Base-by-base conservation (phyloP, 495 filamentous ascomycete genomes). In the Lasiosphaeris hirsuta region DNA sequence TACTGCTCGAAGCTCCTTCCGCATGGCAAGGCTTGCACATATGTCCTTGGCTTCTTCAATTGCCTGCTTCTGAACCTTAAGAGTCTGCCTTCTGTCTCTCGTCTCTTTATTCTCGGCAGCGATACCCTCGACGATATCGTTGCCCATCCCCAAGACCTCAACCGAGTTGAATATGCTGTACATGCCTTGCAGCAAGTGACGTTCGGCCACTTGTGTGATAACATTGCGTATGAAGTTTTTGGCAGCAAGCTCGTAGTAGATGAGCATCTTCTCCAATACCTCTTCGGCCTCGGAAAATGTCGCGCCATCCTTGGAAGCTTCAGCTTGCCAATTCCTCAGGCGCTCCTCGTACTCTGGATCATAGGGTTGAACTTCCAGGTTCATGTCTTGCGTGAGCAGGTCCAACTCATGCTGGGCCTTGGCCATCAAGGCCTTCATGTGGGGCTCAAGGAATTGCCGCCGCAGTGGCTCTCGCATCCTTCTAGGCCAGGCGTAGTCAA, bases 181-280 rank as follows among this genome's bases (percentile, higher is more conserved):
- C 69, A 74, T 71, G 45, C 71, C 68, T 49, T 72, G 68, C 5
- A 75, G 59, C 4, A 74, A 58, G 41, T 75, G 70, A 2, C 72
- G 61, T 54, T 75, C 72, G 7, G 69, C 60, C 0, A 75, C 72
- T 47, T 75, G 73, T 0, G 69, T 71, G 45, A 74, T 72, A 42
- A 65, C 59, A 63, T 74, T 75, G 2, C 68, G 55, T 45, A 71
- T 70, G 46, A 72, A 75, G 13, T 56, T 60, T 56, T 73, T 73
- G 11, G 71, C 71, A 2, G 69, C 66, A 9, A 75, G 62, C 54
- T 75, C 71, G 41, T 75, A 75, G 58, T 64, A 71, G 34, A 76
- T 73, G 8, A 76, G 68, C 72, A 74, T 75, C 63, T 75, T 75
- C 65, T 75, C 69, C 37, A 76, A 56, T 0, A 76, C 71, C 51